Conservation (phyloP, 306 rosid species). For the Pterocarpus macrocarpus region DNA sequence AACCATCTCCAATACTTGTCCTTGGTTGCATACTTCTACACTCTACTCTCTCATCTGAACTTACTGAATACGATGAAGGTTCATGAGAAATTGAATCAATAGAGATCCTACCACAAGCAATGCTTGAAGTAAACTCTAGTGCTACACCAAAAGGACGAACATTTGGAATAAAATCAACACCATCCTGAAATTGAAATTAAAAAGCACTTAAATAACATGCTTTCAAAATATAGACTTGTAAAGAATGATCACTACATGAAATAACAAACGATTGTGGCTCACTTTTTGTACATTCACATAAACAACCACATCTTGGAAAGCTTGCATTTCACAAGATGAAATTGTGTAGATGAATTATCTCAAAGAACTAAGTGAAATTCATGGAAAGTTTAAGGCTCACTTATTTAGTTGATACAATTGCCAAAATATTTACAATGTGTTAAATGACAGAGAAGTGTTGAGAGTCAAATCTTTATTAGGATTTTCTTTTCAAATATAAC, state of each 20-base stretch:
- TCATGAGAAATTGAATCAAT: constrained; percentile 55
- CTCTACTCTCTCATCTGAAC: constrained; percentile 74
- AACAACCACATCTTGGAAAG: background rate
- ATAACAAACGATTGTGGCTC: background rate
- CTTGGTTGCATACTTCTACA: constrained; percentile 81
- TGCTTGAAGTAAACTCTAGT: constrained; percentile 60
- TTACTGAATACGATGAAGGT: constrained; percentile 49
- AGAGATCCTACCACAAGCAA: constrained; percentile 57
- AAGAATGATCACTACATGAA: background rate
- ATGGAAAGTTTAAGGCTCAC: background rate
- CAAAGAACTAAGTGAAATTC: constrained; percentile 7
- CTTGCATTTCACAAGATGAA: background rate
- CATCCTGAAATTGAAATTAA: constrained; percentile 59
- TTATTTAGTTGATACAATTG: background rate
- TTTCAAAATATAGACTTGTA: constrained; percentile 9
- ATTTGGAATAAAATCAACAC: constrained; percentile 46
- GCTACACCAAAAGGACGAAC: constrained; percentile 58
- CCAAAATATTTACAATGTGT: background rate
- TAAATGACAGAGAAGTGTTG: background rate
- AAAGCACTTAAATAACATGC: constrained; percentile 21
- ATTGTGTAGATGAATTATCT: background rate
- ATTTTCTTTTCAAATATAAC: background rate
- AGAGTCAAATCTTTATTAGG: background rate
- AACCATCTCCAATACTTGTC: constrained; percentile 81
- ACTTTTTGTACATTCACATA: background rate